Base-by-base conservation (phyloP, 352 stramenopile genomes). In the Thalassiosira sp. region DNA sequence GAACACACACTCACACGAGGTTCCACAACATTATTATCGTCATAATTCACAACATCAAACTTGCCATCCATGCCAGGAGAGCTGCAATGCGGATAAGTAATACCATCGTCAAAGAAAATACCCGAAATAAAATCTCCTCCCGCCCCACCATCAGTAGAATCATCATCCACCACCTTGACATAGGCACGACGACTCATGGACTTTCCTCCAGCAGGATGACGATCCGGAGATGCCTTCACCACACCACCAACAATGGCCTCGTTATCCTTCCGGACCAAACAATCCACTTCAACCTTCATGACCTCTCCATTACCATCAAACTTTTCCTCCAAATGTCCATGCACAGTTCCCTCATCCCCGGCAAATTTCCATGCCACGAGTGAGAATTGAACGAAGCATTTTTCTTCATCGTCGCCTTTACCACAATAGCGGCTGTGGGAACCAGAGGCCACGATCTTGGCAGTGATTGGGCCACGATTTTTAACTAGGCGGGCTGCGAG, bases 321-420 rank as follows among this genome's bases (percentile, higher is more conserved):
- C 28, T 74, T 58, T 49, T 82, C 73, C 53, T 82, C 73, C 20
- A 82, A 60, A 7, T 56, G 52, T n/a, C 73, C 73, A 22, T 73
- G 60, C 11, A 82, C 62, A 27, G 42, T 28, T 57, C 73, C 73
- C 0, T 58, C 45, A 45, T 75, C 65, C 16, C 72, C 72, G 7
- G 73, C 66, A 48, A 82, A 82, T 54, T 82, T 82, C 73, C 73
- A 82, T 1, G 68, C 73, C 6, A 72, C 46, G 7, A 82, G 56
- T 16, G 59, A 74, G 27, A 78, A 62, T 13, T 73, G 33, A 22
- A 56, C 57, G 15, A 24, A 37, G 27, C 72, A 80, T 6, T 45
- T 40, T 35, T 15, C 31, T 40, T 31, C 28, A 24, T 68, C 18
- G 8, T 52, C 49, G 1, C 20, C 25, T 0, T 51, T 48, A 1